A percentile compares a stretch with the other conserved stretches of the same genome.
These are phyloP conservation scores for Santalum album DNA, from an alignment of 164 flowering plant genomes.

Conservation along the genomic window DNA sequence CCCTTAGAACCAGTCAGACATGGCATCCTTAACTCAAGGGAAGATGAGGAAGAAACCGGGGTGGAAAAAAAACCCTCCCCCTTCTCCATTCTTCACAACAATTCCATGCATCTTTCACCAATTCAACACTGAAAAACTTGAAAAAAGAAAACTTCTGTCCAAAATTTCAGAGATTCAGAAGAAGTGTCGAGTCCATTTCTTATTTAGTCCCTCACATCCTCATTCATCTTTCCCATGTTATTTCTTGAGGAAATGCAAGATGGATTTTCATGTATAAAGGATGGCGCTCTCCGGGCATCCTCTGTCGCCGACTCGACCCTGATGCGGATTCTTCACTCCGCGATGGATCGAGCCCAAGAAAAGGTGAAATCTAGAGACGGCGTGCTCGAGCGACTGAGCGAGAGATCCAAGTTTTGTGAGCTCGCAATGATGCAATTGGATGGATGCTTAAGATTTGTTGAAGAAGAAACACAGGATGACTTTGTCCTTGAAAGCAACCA, in stretches of 20 bases:
- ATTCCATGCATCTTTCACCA: too few species aligned
- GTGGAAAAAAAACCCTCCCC: too few species aligned
- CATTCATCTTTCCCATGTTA: too few species aligned
- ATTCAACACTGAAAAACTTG: too few species aligned
- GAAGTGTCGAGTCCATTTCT: too few species aligned
- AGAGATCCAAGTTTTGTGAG: slow-evolving; percentile 67
- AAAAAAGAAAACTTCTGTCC: too few species aligned
- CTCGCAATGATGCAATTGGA: slow-evolving; percentile 74
- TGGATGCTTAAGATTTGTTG: slow-evolving; percentile 53
- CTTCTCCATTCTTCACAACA: too few species aligned
- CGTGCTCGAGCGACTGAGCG: slow-evolving; percentile 45
- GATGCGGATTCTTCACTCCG: slow-evolving; percentile 61
- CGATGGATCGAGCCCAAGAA: slow-evolving; percentile 71
- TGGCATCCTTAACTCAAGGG: too few species aligned
- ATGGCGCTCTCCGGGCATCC: slow-evolving; percentile 31
- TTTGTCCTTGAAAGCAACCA: slow-evolving; percentile 25
- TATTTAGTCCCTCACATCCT: too few species aligned
- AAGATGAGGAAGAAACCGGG: too few species aligned
- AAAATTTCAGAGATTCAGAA: too few species aligned
- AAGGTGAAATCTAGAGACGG: slow-evolving; percentile 50
- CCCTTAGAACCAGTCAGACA: too few species aligned
- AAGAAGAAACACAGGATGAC: slow-evolving; percentile 40
- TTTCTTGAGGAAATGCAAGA: slow-evolving; percentile 43
- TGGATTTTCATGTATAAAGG: slow-evolving; percentile 29
- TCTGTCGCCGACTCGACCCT: slow-evolving; percentile 64